phyloP scores from a whole-genome alignment of 2,329 filamentous ascomycete genomes.

The Fusarium chuoi region DNA sequence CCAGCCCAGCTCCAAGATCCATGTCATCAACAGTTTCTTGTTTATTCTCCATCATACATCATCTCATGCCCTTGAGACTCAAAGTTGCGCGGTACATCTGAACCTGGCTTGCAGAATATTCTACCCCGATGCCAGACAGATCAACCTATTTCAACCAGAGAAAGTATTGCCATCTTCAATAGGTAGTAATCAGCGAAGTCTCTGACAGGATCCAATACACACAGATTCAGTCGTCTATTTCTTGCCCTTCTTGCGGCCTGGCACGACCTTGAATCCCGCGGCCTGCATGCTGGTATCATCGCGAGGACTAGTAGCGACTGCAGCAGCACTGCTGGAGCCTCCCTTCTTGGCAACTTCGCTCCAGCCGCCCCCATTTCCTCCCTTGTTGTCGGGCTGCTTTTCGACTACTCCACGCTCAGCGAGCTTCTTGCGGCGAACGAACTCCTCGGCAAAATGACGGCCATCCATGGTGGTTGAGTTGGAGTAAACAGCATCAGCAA shows the following conservation, averaged over 20 bases:
- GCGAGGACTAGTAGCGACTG: constrained; percentile 51
- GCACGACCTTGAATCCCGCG: constrained; percentile 88
- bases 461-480: constrained; percentile 91
- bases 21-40: background rate
- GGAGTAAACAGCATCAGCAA: constrained; percentile 89
- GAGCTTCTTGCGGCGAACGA: constrained; percentile 89
- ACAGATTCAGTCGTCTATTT: constrained; percentile 59
- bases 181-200: constrained; percentile 3
- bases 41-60: background rate
- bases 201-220: background rate
- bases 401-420: constrained; percentile 92
- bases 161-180: background rate
- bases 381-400: constrained; percentile 68
- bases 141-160: background rate
- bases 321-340: constrained; percentile 50
- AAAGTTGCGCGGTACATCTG: background rate
- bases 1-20: background rate
- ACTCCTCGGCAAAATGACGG: constrained; percentile 93
- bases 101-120: background rate
- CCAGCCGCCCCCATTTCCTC: constrained; percentile 76
- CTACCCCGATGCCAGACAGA: background rate
- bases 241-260: constrained; percentile 91
- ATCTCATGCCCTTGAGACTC: constrained; percentile 3
- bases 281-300: constrained; percentile 56
- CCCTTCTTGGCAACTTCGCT: constrained; percentile 98